Conservation (phyloP, 2,329 filamentous ascomycete species). For the Arthroderma uncinatum region DNA sequence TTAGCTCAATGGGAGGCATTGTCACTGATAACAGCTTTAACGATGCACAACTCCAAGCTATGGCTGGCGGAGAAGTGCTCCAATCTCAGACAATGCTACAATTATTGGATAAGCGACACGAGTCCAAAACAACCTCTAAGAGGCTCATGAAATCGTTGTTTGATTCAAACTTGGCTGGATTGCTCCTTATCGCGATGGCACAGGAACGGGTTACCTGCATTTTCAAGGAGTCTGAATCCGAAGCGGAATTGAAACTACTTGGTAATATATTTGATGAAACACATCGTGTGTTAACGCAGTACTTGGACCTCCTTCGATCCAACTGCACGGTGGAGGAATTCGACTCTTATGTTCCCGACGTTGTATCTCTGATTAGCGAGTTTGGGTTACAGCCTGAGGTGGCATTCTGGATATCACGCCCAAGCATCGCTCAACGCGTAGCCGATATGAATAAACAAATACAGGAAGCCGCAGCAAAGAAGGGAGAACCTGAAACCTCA, state of each 20-base stretch:
- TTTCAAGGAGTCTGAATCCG: conserved; percentile 53
- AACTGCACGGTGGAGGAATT: conserved; percentile 69
- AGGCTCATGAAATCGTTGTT: conserved; percentile 70
- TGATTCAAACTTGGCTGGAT: conserved; percentile 65
- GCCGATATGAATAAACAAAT: conserved; percentile 29
- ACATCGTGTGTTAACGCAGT: conserved; percentile 73
- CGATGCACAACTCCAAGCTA: conserved; percentile 72
- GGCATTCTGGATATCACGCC: conserved; percentile 73
- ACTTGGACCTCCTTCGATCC: conserved; percentile 74
- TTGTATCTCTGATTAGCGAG: conserved; percentile 61
- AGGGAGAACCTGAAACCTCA: conserved; percentile 19
- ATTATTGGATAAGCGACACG: conserved; percentile 70
- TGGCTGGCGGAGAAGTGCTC: conserved; percentile 74
- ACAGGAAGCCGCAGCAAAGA: conserved; percentile 20
- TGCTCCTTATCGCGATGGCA: conserved; percentile 77
- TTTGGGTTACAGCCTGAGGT: conserved; percentile 70
- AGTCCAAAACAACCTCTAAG: conserved; percentile 61
- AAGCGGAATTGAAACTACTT: conserved; percentile 77
- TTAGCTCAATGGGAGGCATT: conserved; percentile 88
- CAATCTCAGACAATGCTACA: conserved; percentile 70
- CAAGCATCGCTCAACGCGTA: conserved; percentile 59
- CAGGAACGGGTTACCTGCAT: conserved; percentile 83
- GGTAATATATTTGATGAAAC: conserved; percentile 84
- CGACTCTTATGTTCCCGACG: conserved; percentile 62
- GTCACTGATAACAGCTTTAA: conserved; percentile 78